Conservation (phyloP, 1,139 yeast genomes). For the Hyphopichia wangnamkhiaoensis region DNA sequence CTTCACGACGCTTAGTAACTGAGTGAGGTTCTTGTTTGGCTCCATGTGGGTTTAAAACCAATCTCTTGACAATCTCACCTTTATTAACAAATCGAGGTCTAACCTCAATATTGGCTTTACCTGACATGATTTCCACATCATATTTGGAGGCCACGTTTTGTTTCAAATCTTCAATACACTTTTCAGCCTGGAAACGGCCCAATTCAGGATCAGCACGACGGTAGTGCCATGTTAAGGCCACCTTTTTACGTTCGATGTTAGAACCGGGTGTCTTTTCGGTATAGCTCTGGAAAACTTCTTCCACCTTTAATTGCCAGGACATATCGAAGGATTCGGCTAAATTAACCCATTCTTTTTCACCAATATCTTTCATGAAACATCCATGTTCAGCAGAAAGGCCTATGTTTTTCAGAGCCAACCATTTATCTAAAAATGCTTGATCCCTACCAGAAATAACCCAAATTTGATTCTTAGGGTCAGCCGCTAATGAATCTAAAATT, state of each 20-base stretch:
- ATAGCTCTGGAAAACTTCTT: slow-evolving; percentile 67
- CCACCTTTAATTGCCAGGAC: slow-evolving; percentile 90
- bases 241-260: slow-evolving; percentile 81
- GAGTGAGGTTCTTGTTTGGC: slow-evolving; percentile 38
- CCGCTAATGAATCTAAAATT: slow-evolving; percentile 59
- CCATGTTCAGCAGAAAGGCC: slow-evolving; percentile 98
- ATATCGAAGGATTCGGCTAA: slow-evolving; percentile 81
- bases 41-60: slow-evolving; percentile 67
- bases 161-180: slow-evolving; percentile 65
- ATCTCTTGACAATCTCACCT: slow-evolving; percentile 89
- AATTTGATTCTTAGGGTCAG: slow-evolving; percentile 80
- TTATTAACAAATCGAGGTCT: slow-evolving; percentile 92
- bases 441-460: slow-evolving; percentile 98
- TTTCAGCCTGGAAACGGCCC: slow-evolving; percentile 82
- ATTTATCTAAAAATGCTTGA: slow-evolving; percentile 81
- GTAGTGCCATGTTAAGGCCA: slow-evolving; percentile 97
- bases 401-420: slow-evolving; percentile 74
- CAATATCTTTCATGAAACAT: slow-evolving; percentile 80
- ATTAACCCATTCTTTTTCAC: slow-evolving; percentile 71
- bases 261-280: slow-evolving; percentile 93
- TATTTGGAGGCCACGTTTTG: slow-evolving; percentile 62
- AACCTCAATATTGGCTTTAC: slow-evolving; percentile 93
- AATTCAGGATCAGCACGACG: slow-evolving; percentile 91
- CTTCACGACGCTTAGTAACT: slow-evolving; percentile 21
- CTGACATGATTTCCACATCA: slow-evolving; percentile 93